Evolutionary conservation across 192 early-diverging fungal genomes (phyloP).

Genomic region (Spizellomyces sp.): DNA sequence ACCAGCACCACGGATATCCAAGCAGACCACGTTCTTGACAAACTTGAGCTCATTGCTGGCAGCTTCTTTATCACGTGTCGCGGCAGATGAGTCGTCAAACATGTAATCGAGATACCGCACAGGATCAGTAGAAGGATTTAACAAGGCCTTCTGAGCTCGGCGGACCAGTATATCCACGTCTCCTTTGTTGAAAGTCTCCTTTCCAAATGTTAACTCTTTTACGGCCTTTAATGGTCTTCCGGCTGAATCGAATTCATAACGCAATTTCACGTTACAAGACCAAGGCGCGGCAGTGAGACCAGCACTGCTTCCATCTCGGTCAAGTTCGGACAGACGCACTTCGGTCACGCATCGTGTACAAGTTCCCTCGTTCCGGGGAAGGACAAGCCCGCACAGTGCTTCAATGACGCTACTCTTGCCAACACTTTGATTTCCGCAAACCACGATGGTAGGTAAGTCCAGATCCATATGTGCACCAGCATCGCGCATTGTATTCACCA

Average conservation of each 20-base stretch:
- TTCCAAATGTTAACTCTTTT: conserved; percentile 44
- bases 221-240: conserved; percentile 31
- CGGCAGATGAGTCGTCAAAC: conserved; percentile 35
- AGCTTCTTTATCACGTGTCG: conserved; percentile 47
- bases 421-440: conserved; percentile 58
- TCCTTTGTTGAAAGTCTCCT: conserved; percentile 26
- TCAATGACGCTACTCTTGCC: conserved; percentile 58
- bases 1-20: conserved; percentile 54
- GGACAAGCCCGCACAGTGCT: conserved; percentile 51
- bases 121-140: conserved; percentile 52
- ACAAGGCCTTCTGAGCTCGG: conserved; percentile 58
- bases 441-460: conserved; percentile 59
- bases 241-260: conserved; percentile 49
- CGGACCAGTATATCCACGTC: conserved; percentile 47
- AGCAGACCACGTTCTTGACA: conserved; percentile 53
- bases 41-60: conserved; percentile 52
- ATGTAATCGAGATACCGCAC: conserved; percentile 30
- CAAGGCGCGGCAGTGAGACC: conserved; percentile 22
- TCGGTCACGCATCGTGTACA: conserved; percentile 62
- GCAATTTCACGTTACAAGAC: conserved; percentile 49
- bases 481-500: conserved; percentile 48
- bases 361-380: conserved; percentile 54
- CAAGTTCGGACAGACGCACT: conserved; percentile 43
- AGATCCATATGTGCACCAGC: conserved; percentile 51
- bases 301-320: conserved; percentile 2